Evolutionary conservation across 768 basidiomycete genomes (phyloP).

Genomic region (Boletus tylopilopsis): DNA sequence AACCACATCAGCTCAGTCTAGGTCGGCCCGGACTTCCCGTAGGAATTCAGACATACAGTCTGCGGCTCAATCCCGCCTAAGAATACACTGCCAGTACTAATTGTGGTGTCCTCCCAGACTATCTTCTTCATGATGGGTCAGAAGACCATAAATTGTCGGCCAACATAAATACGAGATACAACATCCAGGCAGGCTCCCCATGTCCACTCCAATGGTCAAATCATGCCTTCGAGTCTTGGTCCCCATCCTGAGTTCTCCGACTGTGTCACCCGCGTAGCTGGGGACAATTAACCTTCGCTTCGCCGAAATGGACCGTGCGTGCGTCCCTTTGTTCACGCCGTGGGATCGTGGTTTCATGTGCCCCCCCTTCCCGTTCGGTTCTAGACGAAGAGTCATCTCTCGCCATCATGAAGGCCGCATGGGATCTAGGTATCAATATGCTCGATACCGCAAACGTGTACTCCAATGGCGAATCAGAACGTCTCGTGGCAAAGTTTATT

Average conservation of each 20-base stretch:
- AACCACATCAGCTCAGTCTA: not conserved
- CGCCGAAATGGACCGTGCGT: conserved; percentile 28
- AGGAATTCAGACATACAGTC: not conserved
- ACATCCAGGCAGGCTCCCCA: not conserved
- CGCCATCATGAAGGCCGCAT: conserved; percentile 37
- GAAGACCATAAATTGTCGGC: not conserved
- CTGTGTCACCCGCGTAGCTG: conserved; percentile 10
- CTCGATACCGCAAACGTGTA: conserved; percentile 38
- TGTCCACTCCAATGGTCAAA: conserved; percentile 16
- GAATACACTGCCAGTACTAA: not conserved
- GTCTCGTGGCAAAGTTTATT: conserved; percentile 34
- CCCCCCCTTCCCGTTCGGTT: conserved; percentile 17
- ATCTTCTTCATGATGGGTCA: not conserved
- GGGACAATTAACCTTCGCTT: conserved; percentile 28
- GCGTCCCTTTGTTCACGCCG: not conserved
- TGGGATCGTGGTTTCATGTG: not conserved
- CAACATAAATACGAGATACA: not conserved
- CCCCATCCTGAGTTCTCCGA: conserved; percentile 27
- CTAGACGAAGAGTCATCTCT: conserved; percentile 28
- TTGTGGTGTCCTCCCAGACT: not conserved
- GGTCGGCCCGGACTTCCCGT: not conserved
- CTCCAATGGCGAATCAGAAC: conserved; percentile 34
- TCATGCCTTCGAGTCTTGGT: conserved; percentile 31
- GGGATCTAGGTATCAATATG: conserved; percentile 38
- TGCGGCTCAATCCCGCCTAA: too few species aligned